Evolutionary conservation across 2,329 filamentous ascomycete genomes (phyloP).

Genomic region (Monascus ruber): DNA sequence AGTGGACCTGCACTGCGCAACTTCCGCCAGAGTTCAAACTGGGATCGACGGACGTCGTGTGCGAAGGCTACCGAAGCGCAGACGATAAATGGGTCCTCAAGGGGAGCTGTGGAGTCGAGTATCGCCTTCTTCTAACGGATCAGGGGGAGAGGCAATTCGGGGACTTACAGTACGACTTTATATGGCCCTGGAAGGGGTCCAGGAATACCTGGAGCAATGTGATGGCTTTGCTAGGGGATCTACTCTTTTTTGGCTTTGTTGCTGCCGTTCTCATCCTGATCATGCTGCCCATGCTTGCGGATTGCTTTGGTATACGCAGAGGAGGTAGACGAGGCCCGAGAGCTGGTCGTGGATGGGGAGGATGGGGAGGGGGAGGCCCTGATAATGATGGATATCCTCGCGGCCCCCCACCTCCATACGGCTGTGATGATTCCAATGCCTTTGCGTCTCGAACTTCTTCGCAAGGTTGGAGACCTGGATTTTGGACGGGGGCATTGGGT

Average conservation of each 20-base stretch:
- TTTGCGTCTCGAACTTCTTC: conserved; percentile 6
- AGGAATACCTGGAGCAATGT: conserved; percentile 1
- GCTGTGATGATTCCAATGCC: conserved; percentile 13
- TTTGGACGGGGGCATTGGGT: conserved; percentile 35
- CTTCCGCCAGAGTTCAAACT: conserved; percentile 58
- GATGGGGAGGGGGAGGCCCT: conserved; percentile 21
- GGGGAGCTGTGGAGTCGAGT: conserved; percentile 88
- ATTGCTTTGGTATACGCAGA: conserved; percentile 13
- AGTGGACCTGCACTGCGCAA: conserved; percentile 76
- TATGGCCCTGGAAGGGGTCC: conserved; percentile 9
- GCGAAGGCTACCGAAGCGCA: conserved; percentile 69
- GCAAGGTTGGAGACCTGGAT: conserved; percentile 34
- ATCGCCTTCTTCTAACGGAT: conserved; percentile 66
- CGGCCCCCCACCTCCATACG: conserved; percentile 32
- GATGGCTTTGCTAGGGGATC: conserved; percentile 10
- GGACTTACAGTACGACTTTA: conserved; percentile 30
- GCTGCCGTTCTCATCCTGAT: conserved; percentile 18
- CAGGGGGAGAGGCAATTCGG: conserved; percentile 63
- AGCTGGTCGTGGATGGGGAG: conserved; percentile 10
- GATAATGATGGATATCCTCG: conserved; percentile 17
- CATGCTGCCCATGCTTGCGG: conserved; percentile 12
- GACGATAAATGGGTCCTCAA: conserved; percentile 81
- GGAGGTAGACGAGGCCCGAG: conserved; percentile 12
- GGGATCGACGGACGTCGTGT: conserved; percentile 78
- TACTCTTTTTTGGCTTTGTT: conserved; percentile 25